Evolutionary conservation across 441 rosid species (phyloP), one percentile per base, ranked within the genome.

Genomic region (Biscutella laevigata): DNA sequence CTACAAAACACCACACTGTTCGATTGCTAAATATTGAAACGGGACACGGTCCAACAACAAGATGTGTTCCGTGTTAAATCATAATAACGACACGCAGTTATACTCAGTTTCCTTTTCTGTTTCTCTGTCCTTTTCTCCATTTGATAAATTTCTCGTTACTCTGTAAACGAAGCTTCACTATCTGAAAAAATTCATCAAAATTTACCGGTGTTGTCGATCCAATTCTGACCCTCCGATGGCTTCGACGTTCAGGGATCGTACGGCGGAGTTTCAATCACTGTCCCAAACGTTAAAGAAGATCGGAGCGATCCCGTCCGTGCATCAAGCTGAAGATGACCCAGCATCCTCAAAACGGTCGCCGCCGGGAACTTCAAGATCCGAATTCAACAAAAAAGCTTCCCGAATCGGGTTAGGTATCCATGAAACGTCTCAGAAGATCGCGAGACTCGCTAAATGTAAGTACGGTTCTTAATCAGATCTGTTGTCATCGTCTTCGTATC

Each of bases 251-350:
- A 53, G 95, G 24, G 98, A 90, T 77, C 90, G 90, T 51, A 82
- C 95, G 69, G 69, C 67, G 40, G 95, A 90, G 84, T 86, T 90
- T 71, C 71, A 77, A 59, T 81, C 88, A 6, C 73, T 90, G n/a
- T 70, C 77, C 15, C 74, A 77, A 48, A 79, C 92, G 0, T 64
- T 90, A 58, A 80, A 70, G 71, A 84, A 66, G 74, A 70, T 84
- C 51, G 91, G 82, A 51, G 83, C 87, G 43, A 25, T 63, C 57
- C 36, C 75, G 15, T 47, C 71, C 51, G 60, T 37, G 36, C 16
- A 63, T 52, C 64, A 43, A 14, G 5, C 46, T 4, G 61, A 66
- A 28, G 46, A 53, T 35, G 63, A 50, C 51, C 45, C 62, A 4
- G 15, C 72, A 33, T 19, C 70, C 8, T 57, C 82, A 3, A 72